Evolutionary conservation across 805 yeast species (phyloP), one percentile per base, ranked within the genome.

Genomic region (Sugiyamaella marilandica): DNA sequence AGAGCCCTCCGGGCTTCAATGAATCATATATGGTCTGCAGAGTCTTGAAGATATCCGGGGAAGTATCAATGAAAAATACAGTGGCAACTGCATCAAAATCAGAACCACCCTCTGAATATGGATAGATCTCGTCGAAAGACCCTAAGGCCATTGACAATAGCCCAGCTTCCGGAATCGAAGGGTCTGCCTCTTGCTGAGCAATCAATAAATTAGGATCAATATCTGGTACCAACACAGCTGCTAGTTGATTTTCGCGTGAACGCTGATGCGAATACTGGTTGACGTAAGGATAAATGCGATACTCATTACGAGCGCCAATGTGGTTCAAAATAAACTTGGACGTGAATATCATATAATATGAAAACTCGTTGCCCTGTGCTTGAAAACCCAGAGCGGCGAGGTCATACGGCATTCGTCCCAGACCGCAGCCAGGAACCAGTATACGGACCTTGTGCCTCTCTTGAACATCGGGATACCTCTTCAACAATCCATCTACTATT

Each of bases 401-500:
- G 56, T 85, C 89, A 65, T 84, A 85, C 1, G 96, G 84, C 2
- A 92, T 71, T 60, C 91, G 73, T 0, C 97, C 97, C 32, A 87
- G 73, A 0, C 98, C 99, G 2, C 95, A 82, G 0, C 99, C 98
- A 0, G 98, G 98, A 1, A 87, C 81, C 3, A 92, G 68, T 0
- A 89, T 77, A 16, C 51, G 57, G 5, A 57, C 41, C 5, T 37
- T 19, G 24, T 49, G 37, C 75, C 68, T n/a, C 45, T 55, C 5
- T 59, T 29, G 41, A 14, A 50, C 8, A 57, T 55, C 55, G 1
- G 73, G 57, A 70, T 66, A 39, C 68, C 58, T 51, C 2, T 58
- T 47, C 2, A 67, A 62, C 21, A 87, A 64, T 41, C 80, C 80
- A 0, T 58, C 45, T 1, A 64, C 59, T 13, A 89, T 75, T 55